Conservation (phyloP, 2,329 filamentous ascomycete species). For the Colletotrichum plurivorum region DNA sequence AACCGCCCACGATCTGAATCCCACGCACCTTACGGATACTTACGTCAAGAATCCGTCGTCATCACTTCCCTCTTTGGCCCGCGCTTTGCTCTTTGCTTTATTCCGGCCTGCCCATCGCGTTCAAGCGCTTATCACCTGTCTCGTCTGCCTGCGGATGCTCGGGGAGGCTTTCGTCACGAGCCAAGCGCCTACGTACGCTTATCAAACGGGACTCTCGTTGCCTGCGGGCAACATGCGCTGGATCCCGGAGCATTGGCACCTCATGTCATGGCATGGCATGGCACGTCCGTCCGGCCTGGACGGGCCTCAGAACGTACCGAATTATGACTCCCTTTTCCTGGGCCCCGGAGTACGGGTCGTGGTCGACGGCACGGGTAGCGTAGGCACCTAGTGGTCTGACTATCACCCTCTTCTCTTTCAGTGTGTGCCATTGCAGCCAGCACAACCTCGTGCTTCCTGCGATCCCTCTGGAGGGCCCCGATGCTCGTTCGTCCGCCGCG, state of each 20-base stretch:
- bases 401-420: not conserved
- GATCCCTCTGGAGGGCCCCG: not conserved
- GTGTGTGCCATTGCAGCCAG: constrained; percentile 18
- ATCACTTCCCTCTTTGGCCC: constrained; percentile 17
- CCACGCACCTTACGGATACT: not conserved
- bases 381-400: constrained; percentile 21
- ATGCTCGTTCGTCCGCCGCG: constrained; percentile 12
- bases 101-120: constrained; percentile 7
- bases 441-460: constrained; percentile 13
- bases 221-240: not conserved
- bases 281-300: not conserved
- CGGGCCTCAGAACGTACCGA: not conserved
- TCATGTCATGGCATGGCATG: not conserved
- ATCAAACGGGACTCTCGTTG: not conserved
- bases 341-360: not conserved
- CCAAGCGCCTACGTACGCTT: constrained; percentile 1
- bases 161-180: not conserved
- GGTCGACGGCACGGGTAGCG: not conserved
- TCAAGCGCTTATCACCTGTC: constrained; percentile 23
- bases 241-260: not conserved
- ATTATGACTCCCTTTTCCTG: not conserved
- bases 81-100: not conserved
- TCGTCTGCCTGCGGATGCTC: constrained; percentile 6
- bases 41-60: constrained; percentile 16
- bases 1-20: constrained; percentile 8